Evolutionary conservation across 179 eudicot genomes (phyloP), one percentile per base, ranked within the genome.

Genomic region (Gypsophila paniculata): DNA sequence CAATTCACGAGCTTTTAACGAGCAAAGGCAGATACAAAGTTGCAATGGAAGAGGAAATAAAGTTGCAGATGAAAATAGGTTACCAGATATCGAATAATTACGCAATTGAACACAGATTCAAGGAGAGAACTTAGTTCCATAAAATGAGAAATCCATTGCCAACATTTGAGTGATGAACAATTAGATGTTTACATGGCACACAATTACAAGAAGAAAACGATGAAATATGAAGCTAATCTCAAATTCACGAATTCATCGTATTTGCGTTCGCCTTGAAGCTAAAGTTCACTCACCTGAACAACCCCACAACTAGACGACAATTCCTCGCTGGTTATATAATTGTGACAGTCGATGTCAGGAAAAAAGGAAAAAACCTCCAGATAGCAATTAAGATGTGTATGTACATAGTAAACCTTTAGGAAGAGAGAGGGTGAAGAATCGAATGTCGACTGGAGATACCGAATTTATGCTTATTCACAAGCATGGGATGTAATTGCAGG

Each of bases 381-480:
- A 62, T 26, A 64, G 36, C 18, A 68, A 54, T 65, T 36, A 74
- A 78, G 59, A 54, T 81, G 61, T 71, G 84, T 77, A 81, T 81
- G 79, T 81, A 81, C 84, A 81, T 36, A 71, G 55, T 38, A 73
- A 53, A 73, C 72, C 36, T 53, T 42, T 8, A 17, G 69, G 14
- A 71, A 29, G 46, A 46, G 29, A 51, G 61, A 49, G 46, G 51
- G 8, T 58, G 60, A 34, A 44, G 79, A 61, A 71, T 70, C 73
- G 60, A 53, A 55, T 72, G 22, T 53, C 52, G 73, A 49, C 63
- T 60, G 64, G 57, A 81, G 75, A 76, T 62, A 76, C 22, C 61
- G 61, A 70, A 39, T 75, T 71, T 73, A 32, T 48, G 52, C 73
- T 86, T 80, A 76, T 86, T 83, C 81, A 82, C 79, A 75, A 48